A percentile compares a stretch with the other conserved stretches of the same genome.
phyloP scores from a whole-genome alignment of 2,329 filamentous ascomycete genomes.

The Fragosphaeria purpurea region DNA sequence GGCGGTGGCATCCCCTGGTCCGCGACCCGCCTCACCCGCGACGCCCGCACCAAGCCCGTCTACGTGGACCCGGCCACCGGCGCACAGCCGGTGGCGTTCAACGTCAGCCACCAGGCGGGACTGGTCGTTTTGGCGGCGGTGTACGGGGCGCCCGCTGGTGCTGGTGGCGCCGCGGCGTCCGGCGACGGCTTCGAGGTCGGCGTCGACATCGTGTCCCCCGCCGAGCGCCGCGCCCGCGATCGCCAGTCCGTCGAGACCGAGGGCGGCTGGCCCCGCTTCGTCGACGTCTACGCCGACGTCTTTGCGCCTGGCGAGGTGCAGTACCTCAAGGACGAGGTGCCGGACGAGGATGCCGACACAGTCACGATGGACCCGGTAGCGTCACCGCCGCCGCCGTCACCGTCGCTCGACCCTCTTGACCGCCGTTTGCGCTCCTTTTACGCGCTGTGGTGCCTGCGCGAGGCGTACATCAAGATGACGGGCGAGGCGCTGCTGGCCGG shows the following conservation, averaged over 20 bases:
- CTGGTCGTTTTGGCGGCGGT: slow-evolving; percentile 58
- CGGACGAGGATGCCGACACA: slow-evolving; percentile 3
- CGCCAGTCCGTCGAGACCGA: slow-evolving; percentile 39
- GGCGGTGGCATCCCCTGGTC: slow-evolving; percentile 46
- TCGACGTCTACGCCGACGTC: slow-evolving; percentile 63
- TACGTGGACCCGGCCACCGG: slow-evolving; percentile 38
- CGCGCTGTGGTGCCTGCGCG: slow-evolving; percentile 67
- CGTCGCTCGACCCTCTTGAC: slow-evolving; percentile 36
- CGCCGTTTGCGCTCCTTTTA: slow-evolving; percentile 62
- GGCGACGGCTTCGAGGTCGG: slow-evolving; percentile 43
- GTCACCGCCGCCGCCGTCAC: background rate
- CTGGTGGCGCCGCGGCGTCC: slow-evolving; percentile 21
- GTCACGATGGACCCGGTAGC: no score
- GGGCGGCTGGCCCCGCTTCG: slow-evolving; percentile 52
- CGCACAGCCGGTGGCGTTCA: slow-evolving; percentile 50
- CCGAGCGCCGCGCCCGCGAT: slow-evolving; percentile 57
- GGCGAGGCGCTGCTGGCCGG: slow-evolving; percentile 65
- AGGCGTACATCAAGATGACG: slow-evolving; percentile 76
- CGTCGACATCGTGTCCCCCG: slow-evolving; percentile 66
- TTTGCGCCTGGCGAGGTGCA: slow-evolving; percentile 52
- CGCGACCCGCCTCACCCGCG: slow-evolving; percentile 44
- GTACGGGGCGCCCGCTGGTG: slow-evolving; percentile 13
- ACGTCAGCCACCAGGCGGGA: slow-evolving; percentile 69
- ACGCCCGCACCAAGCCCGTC: slow-evolving; percentile 44
- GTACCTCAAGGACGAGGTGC: slow-evolving; percentile 45